Conservation (phyloP, 345 rosid genomes). For the Limnanthes douglasii region DNA sequence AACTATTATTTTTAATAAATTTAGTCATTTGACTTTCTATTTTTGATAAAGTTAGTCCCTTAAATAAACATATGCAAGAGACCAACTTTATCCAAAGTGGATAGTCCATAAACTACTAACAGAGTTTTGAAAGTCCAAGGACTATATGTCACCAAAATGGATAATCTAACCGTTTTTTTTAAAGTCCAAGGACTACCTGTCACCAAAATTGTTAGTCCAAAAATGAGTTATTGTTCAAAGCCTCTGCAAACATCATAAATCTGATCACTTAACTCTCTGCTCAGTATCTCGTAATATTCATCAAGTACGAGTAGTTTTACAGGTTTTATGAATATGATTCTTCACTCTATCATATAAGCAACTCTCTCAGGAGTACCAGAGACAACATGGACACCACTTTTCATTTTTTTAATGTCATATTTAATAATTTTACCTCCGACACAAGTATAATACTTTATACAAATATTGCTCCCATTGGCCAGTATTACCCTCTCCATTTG, state of each 20-base stretch:
- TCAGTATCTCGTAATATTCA: conserved; percentile 74
- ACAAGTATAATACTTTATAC: conserved; percentile 52
- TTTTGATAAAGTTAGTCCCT: no score
- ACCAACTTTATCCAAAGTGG: no score
- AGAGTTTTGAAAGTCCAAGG: no score
- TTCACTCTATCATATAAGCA: conserved; percentile 71
- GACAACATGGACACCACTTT: conserved; percentile 21
- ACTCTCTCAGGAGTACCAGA: conserved; percentile 80
- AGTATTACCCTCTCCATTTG: conserved; percentile 58
- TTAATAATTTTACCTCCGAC: conserved; percentile 73
- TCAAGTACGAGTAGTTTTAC: conserved; percentile 17
- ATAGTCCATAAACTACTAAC: no score
- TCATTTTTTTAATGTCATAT: conserved; percentile 49
- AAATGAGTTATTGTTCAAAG: no score
- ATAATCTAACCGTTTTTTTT: no score
- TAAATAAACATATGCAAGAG: no score
- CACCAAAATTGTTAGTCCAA: no score
- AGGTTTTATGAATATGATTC: conserved; percentile 52
- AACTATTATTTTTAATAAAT: no score
- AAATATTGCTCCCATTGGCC: conserved; percentile 43
- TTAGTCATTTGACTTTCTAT: no score
- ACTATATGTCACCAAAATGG: no score
- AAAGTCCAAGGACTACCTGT: no score
- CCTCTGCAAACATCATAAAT: conserved; percentile 65
- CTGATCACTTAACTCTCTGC: conserved; percentile 83